Percentiles rank a stretch among this genome's conserved stretches.
Evolutionary conservation across 1,139 yeast genomes (phyloP).

Genomic region (Meyerozyma carpophila): DNA sequence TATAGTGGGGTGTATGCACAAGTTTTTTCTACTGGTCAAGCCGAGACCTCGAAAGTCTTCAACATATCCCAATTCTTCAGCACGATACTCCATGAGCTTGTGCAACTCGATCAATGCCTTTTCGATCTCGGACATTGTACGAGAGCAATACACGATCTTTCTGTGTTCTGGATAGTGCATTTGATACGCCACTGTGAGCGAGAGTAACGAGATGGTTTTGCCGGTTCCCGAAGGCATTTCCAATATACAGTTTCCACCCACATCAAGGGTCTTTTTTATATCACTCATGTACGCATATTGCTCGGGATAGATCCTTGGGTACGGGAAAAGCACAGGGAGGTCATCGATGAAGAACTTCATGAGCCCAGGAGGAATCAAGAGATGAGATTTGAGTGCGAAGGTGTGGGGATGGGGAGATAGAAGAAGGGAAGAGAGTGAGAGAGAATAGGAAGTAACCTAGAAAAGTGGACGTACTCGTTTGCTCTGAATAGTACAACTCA

Average conservation of each 20-base stretch:
- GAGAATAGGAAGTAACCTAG: background rate
- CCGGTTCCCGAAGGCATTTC: slow-evolving; percentile 99
- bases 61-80: slow-evolving; percentile 72
- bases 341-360: slow-evolving; percentile 88
- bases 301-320: slow-evolving; percentile 95
- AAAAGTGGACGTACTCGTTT: background rate
- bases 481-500: no score
- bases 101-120: slow-evolving; percentile 94
- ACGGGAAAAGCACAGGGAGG: slow-evolving; percentile 93
- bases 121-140: slow-evolving; percentile 99
- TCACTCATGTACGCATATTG: slow-evolving; percentile 98
- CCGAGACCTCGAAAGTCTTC: slow-evolving; percentile 95
- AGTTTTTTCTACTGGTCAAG: slow-evolving; percentile 85
- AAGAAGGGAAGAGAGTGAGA: background rate
- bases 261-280: slow-evolving; percentile 87
- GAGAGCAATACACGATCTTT: slow-evolving; percentile 93
- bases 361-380: background rate
- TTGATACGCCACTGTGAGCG: slow-evolving; percentile 92
- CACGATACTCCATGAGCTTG: slow-evolving; percentile 78
- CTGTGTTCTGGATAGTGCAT: slow-evolving; percentile 93
- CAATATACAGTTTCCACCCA: slow-evolving; percentile 93
- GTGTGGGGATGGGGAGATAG: background rate
- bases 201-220: slow-evolving; percentile 84
- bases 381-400: background rate
- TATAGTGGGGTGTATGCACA: slow-evolving; percentile 86